phyloP scores from a whole-genome alignment of 2,329 filamentous ascomycete species.

The Phaeosphaeriaceae sp. region DNA sequence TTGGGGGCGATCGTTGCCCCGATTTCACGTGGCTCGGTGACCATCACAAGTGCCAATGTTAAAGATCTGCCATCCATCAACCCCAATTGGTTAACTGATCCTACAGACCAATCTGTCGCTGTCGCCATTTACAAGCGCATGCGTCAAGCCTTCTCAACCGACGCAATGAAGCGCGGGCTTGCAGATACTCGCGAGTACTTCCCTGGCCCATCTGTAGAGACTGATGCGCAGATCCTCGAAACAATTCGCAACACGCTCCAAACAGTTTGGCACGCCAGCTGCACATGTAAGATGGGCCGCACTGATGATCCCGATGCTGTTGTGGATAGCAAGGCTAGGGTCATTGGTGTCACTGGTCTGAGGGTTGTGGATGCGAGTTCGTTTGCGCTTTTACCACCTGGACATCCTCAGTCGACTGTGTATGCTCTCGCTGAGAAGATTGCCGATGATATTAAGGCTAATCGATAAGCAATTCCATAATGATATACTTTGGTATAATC shows the following conservation, averaged over 20 bases:
- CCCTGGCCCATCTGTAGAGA: constrained; percentile 29
- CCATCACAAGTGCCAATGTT: constrained; percentile 35
- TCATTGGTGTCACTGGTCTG: constrained; percentile 39
- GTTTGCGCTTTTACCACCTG: constrained; percentile 44
- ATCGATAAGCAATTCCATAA: no score
- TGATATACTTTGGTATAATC: no score
- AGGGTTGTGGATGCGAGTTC: constrained; percentile 42
- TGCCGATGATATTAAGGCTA: constrained; percentile 16
- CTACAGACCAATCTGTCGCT: constrained; percentile 39
- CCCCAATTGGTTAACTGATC: constrained; percentile 45
- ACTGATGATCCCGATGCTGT: constrained; percentile 36
- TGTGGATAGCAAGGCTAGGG: constrained; percentile 41
- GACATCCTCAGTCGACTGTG: constrained; percentile 39
- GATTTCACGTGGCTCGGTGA: constrained; percentile 45
- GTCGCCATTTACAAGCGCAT: constrained; percentile 40
- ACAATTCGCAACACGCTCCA: constrained; percentile 19
- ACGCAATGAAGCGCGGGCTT: constrained; percentile 22
- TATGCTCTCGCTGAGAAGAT: constrained; percentile 43
- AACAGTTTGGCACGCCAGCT: constrained; percentile 31
- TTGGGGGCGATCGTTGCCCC: constrained; percentile 40
- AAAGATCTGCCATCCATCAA: constrained; percentile 39
- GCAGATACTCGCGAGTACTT: constrained; percentile 25
- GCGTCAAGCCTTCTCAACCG: constrained; percentile 32
- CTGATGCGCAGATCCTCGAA: constrained; percentile 34
- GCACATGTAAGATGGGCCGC: constrained; percentile 31